Evolutionary conservation across 345 rosid genomes (phyloP), one percentile per base, ranked within the genome.

Genomic region (Crucihimalaya himalaica): DNA sequence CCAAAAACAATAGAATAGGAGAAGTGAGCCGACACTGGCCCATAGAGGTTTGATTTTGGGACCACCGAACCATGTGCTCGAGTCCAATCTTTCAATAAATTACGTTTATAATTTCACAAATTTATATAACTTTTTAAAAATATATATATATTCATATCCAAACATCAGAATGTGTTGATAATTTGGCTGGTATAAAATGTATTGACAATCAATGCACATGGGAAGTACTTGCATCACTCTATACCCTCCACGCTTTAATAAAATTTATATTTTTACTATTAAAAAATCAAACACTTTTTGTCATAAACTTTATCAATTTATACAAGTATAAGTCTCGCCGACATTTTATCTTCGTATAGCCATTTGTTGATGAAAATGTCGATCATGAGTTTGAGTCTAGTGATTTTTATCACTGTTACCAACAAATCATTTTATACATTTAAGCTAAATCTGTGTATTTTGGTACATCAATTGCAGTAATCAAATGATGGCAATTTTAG

Each of bases 51-150:
- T 74, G 43, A 60, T 75, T 68, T 21, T 31, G 73, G 79, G 79
- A 52, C 79, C 79, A 61, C n/a, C 2, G 8, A 68, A 52, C 73
- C 79, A 75, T 75, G 79, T 75, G 79, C 73, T 60, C 48, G 7
- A 60, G 29, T 60, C 39, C 55, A 60, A 60, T 59, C 50, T 61
- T 60, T 68, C 68, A 67, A 29, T 68, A 40, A 40, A 20, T 28
- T n/a, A 52, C 6, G 23, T 25, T 34, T 57, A 57, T 32, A 55
- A 3, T 10, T 63, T 63, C 53, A 42, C 27, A 67, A 35, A 51
- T 21, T 54, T 47, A 14, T 45, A 15, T 5, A 45, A 1, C 6
- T 3, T 20, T 13, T 8, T 45, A 4, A 21, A 42, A n/a, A 31
- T n/a, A n/a, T n/a, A n/a, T n/a, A 12, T 40, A 55, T 54, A 27